A percentile compares a stretch with the other conserved stretches of the same genome.
Evolutionary conservation across 176 grass and related monocot genomes (phyloP).

Genomic region (Chloris gayana): DNA sequence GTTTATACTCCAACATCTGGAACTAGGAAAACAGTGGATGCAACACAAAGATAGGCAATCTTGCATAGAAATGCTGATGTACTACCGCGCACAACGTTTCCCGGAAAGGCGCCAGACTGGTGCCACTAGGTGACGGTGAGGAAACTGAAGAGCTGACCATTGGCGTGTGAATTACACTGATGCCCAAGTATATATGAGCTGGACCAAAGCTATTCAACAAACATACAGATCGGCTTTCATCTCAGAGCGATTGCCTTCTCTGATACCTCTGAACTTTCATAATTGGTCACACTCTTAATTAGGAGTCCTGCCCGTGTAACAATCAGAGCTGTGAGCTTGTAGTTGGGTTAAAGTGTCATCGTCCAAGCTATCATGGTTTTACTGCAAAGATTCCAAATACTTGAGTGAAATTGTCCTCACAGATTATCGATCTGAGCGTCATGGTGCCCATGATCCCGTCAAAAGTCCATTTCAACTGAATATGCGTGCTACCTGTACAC

Average conservation of each 20-base stretch:
- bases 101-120: slow-evolving; percentile 22
- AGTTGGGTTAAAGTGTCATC: slow-evolving; percentile 58
- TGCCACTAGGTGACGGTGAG: slow-evolving; percentile 19
- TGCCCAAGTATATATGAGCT: slow-evolving; percentile 31
- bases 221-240: slow-evolving; percentile 32
- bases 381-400: slow-evolving; percentile 58
- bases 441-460: background rate
- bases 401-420: slow-evolving; percentile 49
- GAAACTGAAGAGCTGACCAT: slow-evolving; percentile 40
- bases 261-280: slow-evolving; percentile 16
- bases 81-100: slow-evolving; percentile 9
- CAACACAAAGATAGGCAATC: slow-evolving; percentile 31
- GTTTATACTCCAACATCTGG: slow-evolving; percentile 8
- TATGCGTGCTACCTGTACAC: slow-evolving; percentile 24
- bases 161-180: slow-evolving; percentile 32
- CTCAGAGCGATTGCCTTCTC: slow-evolving; percentile 21
- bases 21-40: slow-evolving; percentile 21
- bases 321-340: slow-evolving; percentile 55
- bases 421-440: slow-evolving; percentile 11
- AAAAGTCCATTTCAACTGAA: slow-evolving; percentile 31
- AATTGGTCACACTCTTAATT: slow-evolving; percentile 18
- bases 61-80: slow-evolving; percentile 19
- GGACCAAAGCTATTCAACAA: slow-evolving; percentile 36
- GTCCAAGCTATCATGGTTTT: slow-evolving; percentile 65
- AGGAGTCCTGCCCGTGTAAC: slow-evolving; percentile 25